Percentiles rank a stretch among this genome's conserved stretches.
phyloP scores from a whole-genome alignment of 2,329 filamentous ascomycete species.

The Pseudodiploospora longispora region DNA sequence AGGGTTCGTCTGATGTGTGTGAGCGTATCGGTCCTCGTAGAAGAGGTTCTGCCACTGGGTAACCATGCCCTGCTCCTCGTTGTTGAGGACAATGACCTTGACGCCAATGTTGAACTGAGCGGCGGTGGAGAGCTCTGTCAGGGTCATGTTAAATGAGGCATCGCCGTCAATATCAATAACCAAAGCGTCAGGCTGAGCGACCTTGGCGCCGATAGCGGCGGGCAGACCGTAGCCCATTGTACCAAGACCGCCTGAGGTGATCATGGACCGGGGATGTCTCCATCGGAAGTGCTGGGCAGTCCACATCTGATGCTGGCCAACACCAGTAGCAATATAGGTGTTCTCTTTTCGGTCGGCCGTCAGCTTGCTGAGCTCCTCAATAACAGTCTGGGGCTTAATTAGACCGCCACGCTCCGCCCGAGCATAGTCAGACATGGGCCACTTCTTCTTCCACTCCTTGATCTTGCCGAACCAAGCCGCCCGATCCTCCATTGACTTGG shows the following conservation, averaged over 20 bases:
- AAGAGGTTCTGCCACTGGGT: slow-evolving; percentile 98
- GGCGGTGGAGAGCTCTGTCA: slow-evolving; percentile 89
- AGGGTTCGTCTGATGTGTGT: slow-evolving; percentile 93
- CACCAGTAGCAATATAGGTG: slow-evolving; percentile 86
- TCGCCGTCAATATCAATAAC: slow-evolving; percentile 97
- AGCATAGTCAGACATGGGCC: slow-evolving; percentile 78
- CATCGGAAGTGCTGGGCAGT: slow-evolving; percentile 93
- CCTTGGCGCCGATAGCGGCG: slow-evolving; percentile 91
- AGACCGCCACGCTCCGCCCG: slow-evolving; percentile 64
- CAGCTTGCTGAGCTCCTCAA: slow-evolving; percentile 81
- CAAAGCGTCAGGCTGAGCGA: slow-evolving; percentile 64
- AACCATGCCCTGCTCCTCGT: slow-evolving; percentile 97
- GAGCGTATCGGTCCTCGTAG: slow-evolving; percentile 86
- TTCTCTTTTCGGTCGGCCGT: slow-evolving; percentile 72
- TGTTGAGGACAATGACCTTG: slow-evolving; percentile 92
- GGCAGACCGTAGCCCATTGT: slow-evolving; percentile 91
- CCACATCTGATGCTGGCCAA: slow-evolving; percentile 99
- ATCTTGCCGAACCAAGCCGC: slow-evolving; percentile 88
- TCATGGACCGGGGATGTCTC: slow-evolving; percentile 85
- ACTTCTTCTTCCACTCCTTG: slow-evolving; percentile 80
- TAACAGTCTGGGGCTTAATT: slow-evolving; percentile 92
- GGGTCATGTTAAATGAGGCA: slow-evolving; percentile 98
- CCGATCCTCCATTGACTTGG: slow-evolving; percentile 55
- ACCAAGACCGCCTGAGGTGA: slow-evolving; percentile 87
- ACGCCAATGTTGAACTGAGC: slow-evolving; percentile 94